phyloP scores from a whole-genome alignment of 768 basidiomycete species.

The Leucogyrophana mollusca region DNA sequence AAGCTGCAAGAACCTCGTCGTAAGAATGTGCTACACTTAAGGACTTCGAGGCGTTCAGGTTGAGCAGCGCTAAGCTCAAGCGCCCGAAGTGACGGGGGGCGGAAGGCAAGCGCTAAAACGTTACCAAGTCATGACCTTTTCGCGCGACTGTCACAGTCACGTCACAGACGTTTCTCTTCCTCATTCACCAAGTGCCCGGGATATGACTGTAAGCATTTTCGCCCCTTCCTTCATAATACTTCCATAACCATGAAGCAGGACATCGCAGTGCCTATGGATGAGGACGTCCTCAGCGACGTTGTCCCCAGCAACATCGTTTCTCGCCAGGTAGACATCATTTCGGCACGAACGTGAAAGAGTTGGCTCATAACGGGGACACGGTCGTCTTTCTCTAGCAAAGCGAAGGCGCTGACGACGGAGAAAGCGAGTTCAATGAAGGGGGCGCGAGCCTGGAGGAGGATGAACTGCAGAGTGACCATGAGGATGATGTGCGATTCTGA shows the following conservation, averaged over 20 bases:
- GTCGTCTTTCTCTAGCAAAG: conserved; percentile 46
- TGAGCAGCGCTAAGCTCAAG: no score
- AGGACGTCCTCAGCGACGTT: conserved; percentile 88
- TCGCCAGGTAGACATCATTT: conserved; percentile 60
- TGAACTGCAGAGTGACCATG: conserved; percentile 57
- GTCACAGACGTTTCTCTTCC: conserved; percentile 12
- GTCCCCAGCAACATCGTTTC: conserved; percentile 91
- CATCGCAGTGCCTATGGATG: conserved; percentile 39
- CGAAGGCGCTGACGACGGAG: conserved; percentile 64
- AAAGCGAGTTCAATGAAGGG: conserved; percentile 68
- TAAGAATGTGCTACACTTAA: no score
- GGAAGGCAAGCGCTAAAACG: no score
- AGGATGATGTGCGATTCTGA: conserved; percentile 31
- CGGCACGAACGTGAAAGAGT: background rate
- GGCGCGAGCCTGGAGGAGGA: conserved; percentile 57
- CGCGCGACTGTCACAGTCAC: conserved; percentile 22
- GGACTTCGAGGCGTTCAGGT: no score
- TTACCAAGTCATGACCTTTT: no score
- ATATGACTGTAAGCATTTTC: conserved; percentile 17
- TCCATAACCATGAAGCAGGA: conserved; percentile 11
- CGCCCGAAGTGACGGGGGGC: no score
- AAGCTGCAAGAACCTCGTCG: no score
- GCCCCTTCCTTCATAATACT: background rate
- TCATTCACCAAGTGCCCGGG: conserved; percentile 15
- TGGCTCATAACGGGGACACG: conserved; percentile 10